Percentiles rank a stretch among this genome's conserved stretches.
phyloP scores from a whole-genome alignment of 2,329 filamentous ascomycete species.

The Phyllosticta capitalensis region DNA sequence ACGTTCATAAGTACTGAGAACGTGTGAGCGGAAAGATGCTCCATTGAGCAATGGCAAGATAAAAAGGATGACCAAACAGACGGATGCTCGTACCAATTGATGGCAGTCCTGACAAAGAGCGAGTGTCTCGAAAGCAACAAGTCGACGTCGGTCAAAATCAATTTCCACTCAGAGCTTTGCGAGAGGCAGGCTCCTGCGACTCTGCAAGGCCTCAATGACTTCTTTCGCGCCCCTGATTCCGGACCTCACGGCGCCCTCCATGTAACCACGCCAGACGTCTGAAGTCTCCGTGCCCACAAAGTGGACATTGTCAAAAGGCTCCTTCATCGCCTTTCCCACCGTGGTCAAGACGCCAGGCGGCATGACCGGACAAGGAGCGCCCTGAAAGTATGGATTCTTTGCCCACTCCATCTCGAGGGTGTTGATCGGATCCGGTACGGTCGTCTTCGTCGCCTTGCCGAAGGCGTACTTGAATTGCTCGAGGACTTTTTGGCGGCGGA shows the following conservation, averaged over 20 bases:
- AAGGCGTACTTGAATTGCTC: not conserved
- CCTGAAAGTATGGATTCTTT: conserved; percentile 15
- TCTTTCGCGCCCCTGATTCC: conserved; percentile 42
- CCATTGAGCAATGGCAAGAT: too few relatives aligned
- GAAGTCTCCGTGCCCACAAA: conserved; percentile 48
- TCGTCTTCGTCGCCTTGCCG: not conserved
- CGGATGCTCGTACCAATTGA: too few relatives aligned
- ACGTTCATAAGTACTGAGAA: too few relatives aligned
- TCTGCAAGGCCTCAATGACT: conserved; percentile 18
- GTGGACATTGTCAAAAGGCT: conserved; percentile 32
- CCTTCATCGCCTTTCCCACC: conserved; percentile 13
- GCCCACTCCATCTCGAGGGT: conserved; percentile 22
- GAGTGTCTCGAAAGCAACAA: too few relatives aligned
- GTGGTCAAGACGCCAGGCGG: conserved; percentile 11
- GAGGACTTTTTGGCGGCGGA: conserved; percentile 19
- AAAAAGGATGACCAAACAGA: too few relatives aligned
- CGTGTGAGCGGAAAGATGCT: too few relatives aligned
- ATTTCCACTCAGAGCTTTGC: too few relatives aligned
- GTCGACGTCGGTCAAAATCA: too few relatives aligned
- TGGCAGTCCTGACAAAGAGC: too few relatives aligned
- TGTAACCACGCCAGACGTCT: conserved; percentile 47
- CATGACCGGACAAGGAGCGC: not conserved
- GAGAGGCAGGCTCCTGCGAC: too few relatives aligned
- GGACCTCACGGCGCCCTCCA: conserved; percentile 47
- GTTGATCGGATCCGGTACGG: conserved; percentile 7